These are phyloP conservation scores for Phytophthora europaea DNA, from an alignment of 352 stramenopile genomes.

Conservation along the genomic window DNA sequence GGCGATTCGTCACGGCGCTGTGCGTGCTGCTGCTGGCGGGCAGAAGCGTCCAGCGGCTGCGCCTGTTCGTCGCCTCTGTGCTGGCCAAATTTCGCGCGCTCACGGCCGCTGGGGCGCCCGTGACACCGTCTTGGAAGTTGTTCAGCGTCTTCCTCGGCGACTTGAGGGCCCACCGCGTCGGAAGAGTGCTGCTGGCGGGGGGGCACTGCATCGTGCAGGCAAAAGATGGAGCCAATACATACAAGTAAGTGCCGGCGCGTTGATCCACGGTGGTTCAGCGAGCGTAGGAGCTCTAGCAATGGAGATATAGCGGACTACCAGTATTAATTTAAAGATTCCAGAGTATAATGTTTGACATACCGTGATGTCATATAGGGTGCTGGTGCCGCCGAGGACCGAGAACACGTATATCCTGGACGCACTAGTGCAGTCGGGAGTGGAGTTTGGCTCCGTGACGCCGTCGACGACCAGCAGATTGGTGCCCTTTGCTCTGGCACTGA, in stretches of 20 bases:
- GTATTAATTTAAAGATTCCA: slow-evolving; percentile 11
- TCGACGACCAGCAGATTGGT: slow-evolving; percentile 55
- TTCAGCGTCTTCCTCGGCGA: slow-evolving; percentile 81
- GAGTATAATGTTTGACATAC: slow-evolving; percentile 20
- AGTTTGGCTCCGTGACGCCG: slow-evolving; percentile 73
- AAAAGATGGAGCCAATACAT: slow-evolving; percentile 50
- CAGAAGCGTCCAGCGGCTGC: slow-evolving; percentile 33
- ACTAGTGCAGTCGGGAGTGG: slow-evolving; percentile 66
- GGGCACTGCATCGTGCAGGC: slow-evolving; percentile 69
- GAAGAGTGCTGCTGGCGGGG: slow-evolving; percentile 71
- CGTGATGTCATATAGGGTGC: slow-evolving; percentile 51
- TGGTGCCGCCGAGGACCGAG: slow-evolving; percentile 78
- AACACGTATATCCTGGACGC: slow-evolving; percentile 78
- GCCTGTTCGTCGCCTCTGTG: slow-evolving; percentile 49
- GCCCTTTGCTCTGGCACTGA: slow-evolving; percentile 69
- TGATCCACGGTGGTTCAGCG: not conserved
- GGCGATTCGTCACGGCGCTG: slow-evolving; percentile 44
- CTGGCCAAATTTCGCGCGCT: slow-evolving; percentile 35
- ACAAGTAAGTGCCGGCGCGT: slow-evolving; percentile 55
- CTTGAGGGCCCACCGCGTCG: slow-evolving; percentile 52
- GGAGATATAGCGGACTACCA: slow-evolving; percentile 2
- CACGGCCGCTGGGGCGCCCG: slow-evolving; percentile 14
- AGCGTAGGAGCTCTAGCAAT: slow-evolving; percentile 1
- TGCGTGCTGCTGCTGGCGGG: slow-evolving; percentile 44
- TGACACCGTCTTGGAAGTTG: slow-evolving; percentile 55